Conservation (phyloP, 2,329 filamentous ascomycete genomes). For the Mollisia scopiformis region DNA sequence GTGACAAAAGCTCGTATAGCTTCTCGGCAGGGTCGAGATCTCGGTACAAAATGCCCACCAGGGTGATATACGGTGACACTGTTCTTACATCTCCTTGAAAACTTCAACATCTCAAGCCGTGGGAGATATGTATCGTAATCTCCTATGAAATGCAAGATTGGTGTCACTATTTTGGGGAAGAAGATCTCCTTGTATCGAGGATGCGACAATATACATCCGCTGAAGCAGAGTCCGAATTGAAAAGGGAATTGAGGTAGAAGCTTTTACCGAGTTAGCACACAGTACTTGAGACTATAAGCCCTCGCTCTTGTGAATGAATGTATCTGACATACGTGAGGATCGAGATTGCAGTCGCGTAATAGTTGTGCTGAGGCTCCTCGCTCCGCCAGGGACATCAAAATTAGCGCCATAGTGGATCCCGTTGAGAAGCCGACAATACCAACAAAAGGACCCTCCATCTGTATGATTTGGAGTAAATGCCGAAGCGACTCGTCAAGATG, state of each 20-base stretch:
- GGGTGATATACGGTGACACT: background rate
- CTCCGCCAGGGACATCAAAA: conserved; percentile 9
- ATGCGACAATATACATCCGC: conserved; percentile 7
- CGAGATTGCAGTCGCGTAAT: conserved; percentile 3
- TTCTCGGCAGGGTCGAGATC: conserved; percentile 1
- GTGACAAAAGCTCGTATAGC: conserved; percentile 9
- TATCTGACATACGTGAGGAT: conserved; percentile 4
- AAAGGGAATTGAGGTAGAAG: conserved; percentile 2
- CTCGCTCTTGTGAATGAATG: too few relatives aligned
- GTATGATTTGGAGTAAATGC: conserved; percentile 7
- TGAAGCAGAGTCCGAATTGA: conserved; percentile 7
- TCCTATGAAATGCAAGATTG: conserved; percentile 7
- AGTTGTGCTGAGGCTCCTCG: conserved; percentile 3
- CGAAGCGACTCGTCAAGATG: conserved; percentile 3
- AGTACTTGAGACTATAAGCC: conserved; percentile 1
- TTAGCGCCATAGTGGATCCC: conserved; percentile 5
- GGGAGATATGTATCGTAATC: conserved; percentile 4
- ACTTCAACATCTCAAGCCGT: conserved; percentile 2
- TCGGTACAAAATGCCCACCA: conserved; percentile 5
- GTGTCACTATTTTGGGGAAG: background rate
- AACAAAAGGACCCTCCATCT: conserved; percentile 7
- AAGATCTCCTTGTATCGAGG: conserved; percentile 8
- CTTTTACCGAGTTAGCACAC: background rate
- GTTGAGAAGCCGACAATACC: conserved; percentile 12
- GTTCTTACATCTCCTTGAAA: conserved; percentile 7